A percentile compares a stretch with the other conserved stretches of the same genome.
These are phyloP conservation scores for Nothophaeocryptopus gaeumannii DNA, from an alignment of 2,329 filamentous ascomycete species.

Conservation along the genomic window DNA sequence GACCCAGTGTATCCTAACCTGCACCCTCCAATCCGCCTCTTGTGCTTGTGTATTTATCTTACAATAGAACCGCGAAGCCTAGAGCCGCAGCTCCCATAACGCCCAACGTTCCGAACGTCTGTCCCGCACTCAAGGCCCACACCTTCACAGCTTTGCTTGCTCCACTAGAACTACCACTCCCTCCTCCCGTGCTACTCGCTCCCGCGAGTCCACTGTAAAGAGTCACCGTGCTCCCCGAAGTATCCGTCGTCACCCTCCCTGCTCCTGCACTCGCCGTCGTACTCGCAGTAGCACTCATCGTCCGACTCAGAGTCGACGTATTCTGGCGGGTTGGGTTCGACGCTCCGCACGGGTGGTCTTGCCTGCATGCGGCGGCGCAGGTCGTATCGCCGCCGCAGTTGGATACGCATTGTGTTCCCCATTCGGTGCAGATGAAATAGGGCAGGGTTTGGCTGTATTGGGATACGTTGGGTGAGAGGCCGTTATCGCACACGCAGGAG, in stretches of 20 bases:
- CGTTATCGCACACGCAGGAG: constrained; percentile 68
- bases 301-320: constrained; percentile 49
- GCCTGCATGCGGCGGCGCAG: constrained; percentile 61
- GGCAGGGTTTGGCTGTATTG: constrained; percentile 77
- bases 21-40: neutral
- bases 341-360: constrained; percentile 71
- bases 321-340: constrained; percentile 61
- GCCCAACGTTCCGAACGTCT: constrained; percentile 55
- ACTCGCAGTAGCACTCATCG: constrained; percentile 38
- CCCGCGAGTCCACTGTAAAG: constrained; percentile 48
- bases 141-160: constrained; percentile 26
- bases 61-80: constrained; percentile 51
- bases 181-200: constrained; percentile 27
- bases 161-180: constrained; percentile 12
- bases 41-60: neutral
- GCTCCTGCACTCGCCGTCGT: constrained; percentile 33
- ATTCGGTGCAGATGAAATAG: constrained; percentile 72
- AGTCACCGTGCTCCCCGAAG: constrained; percentile 32
- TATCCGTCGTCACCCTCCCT: constrained; percentile 33
- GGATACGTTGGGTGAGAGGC: constrained; percentile 66
- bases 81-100: constrained; percentile 56
- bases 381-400: constrained; percentile 53
- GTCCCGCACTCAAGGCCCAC: constrained; percentile 51
- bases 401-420: constrained; percentile 60
- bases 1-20: too few relatives aligned